A percentile compares a stretch with the other conserved stretches of the same genome.
Evolutionary conservation across 192 early-diverging fungal genomes (phyloP).

Genomic region (Rhizoclosmatium sp.): DNA sequence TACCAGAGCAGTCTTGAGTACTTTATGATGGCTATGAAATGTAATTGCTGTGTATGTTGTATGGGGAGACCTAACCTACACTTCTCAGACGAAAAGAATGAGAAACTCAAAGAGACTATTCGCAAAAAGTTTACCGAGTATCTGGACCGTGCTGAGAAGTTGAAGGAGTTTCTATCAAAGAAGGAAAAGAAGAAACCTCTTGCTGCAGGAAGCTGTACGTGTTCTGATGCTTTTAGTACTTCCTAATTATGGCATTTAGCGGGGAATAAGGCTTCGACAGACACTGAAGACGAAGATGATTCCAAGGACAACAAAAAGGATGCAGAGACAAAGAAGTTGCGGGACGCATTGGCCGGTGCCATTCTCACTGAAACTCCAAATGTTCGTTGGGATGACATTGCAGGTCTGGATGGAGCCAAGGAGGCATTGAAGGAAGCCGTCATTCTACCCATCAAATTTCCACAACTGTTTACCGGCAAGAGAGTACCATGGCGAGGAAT

Average conservation of each 20-base stretch:
- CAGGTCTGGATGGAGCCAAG: slow-evolving; percentile 94
- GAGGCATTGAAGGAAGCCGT: slow-evolving; percentile 98
- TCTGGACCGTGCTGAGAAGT: slow-evolving; percentile 89
- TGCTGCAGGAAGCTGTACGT: slow-evolving; percentile 56
- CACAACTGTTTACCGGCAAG: slow-evolving; percentile 95
- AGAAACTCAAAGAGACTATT: slow-evolving; percentile 81
- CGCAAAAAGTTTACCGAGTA: slow-evolving; percentile 93
- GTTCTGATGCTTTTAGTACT: not conserved
- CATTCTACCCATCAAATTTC: slow-evolving; percentile 97
- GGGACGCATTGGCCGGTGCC: slow-evolving; percentile 67
- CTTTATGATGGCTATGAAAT: slow-evolving; percentile 95
- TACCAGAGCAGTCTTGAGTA: slow-evolving; percentile 93
- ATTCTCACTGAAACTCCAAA: slow-evolving; percentile 97
- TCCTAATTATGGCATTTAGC: not conserved
- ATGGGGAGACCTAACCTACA: not conserved
- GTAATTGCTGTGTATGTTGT: slow-evolving; percentile 53
- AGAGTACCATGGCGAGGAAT: slow-evolving; percentile 97
- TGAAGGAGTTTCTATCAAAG: slow-evolving; percentile 86
- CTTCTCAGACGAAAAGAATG: slow-evolving; percentile 90
- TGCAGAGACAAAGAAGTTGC: slow-evolving; percentile 81
- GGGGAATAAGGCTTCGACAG: slow-evolving; percentile 42
- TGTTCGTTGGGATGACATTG: slow-evolving; percentile 96
- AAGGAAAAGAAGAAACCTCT: slow-evolving; percentile 73
- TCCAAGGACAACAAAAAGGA: slow-evolving; percentile 69
- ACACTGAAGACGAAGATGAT: slow-evolving; percentile 60